Conservation (phyloP, 495 filamentous ascomycete genomes). For the Tuber microsphaerosporum region DNA sequence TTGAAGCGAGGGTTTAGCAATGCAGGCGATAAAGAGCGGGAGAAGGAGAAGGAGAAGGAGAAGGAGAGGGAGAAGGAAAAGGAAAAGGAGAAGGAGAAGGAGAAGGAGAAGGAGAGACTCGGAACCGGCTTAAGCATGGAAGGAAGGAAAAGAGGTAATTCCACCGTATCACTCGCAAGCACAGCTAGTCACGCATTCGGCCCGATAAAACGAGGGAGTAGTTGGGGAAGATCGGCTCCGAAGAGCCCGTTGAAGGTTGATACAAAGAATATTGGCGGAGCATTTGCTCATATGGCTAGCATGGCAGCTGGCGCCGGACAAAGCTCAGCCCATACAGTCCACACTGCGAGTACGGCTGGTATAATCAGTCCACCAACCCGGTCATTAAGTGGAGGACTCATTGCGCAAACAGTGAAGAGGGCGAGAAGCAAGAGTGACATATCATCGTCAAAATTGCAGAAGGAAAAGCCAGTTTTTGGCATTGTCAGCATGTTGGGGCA, state of each 20-base stretch:
- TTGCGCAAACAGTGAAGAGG: constrained; percentile 54
- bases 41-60: constrained; percentile 14
- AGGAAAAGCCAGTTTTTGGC: constrained; percentile 32
- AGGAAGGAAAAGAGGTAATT: constrained; percentile 24
- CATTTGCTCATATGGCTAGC: constrained; percentile 34
- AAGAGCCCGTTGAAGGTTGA: constrained; percentile 23
- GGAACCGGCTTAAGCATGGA: not conserved
- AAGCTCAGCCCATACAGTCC: constrained; percentile 28
- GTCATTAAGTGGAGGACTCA: constrained; percentile 42
- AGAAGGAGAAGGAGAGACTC: constrained; percentile 13
- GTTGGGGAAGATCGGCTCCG: constrained; percentile 15
- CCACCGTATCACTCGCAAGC: constrained; percentile 11
- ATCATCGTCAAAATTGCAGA: constrained; percentile 42
- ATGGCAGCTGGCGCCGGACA: constrained; percentile 35
- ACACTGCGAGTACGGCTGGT: constrained; percentile 17
- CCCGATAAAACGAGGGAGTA: constrained; percentile 18
- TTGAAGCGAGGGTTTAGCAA: constrained; percentile 38
- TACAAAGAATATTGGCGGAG: constrained; percentile 30
- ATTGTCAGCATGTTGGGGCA: constrained; percentile 35
- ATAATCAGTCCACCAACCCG: constrained; percentile 17
- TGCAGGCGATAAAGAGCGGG: constrained; percentile 29
- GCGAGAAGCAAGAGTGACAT: constrained; percentile 71
- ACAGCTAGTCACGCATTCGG: constrained; percentile 10
- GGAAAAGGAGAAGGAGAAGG: constrained; percentile 20
- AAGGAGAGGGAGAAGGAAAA: constrained; percentile 26